Conservation (phyloP, 495 filamentous ascomycete genomes). For the Jackrogersella minutella region DNA sequence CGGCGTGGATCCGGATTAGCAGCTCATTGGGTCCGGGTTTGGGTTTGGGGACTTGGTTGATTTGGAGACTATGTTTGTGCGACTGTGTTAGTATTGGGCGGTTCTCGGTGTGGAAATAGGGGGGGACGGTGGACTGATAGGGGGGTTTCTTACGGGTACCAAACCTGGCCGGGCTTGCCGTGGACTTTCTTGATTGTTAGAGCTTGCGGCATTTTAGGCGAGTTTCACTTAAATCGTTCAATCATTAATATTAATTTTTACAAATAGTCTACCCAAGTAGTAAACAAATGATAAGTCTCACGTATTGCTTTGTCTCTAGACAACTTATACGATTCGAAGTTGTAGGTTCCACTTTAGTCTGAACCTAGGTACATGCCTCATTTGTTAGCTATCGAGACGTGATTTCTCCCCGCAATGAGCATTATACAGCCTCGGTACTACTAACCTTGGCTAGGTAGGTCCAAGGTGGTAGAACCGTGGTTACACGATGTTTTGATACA, state of each 20-base stretch:
- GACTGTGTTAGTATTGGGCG: constrained; percentile 21
- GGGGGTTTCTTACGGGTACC: constrained; percentile 67
- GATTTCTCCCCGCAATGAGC: constrained; percentile 30
- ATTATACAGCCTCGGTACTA: constrained; percentile 19
- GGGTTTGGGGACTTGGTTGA: constrained; percentile 65
- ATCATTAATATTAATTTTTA: not conserved
- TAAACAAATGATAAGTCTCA: not conserved
- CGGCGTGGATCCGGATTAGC: constrained; percentile 73
- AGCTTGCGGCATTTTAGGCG: constrained; percentile 52
- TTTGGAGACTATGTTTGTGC: constrained; percentile 60
- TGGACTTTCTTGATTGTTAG: constrained; percentile 62
- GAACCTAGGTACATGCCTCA: not conserved
- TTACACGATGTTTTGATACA: no score
- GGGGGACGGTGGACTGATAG: not conserved
- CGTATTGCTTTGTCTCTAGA: no score
- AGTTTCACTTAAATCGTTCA: no score
- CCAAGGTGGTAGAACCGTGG: no score
- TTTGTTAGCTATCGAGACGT: constrained; percentile 28
- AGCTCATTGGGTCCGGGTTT: constrained; percentile 69
- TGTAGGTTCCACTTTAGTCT: not conserved
- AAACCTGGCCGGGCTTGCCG: constrained; percentile 88
- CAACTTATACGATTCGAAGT: no score
- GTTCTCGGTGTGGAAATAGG: not conserved
- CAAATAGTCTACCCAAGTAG: not conserved
- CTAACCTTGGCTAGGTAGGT: not conserved